Percentiles rank a stretch among this genome's conserved stretches.
phyloP scores from a whole-genome alignment of 306 rosid species.

The Vigna trinervia region DNA sequence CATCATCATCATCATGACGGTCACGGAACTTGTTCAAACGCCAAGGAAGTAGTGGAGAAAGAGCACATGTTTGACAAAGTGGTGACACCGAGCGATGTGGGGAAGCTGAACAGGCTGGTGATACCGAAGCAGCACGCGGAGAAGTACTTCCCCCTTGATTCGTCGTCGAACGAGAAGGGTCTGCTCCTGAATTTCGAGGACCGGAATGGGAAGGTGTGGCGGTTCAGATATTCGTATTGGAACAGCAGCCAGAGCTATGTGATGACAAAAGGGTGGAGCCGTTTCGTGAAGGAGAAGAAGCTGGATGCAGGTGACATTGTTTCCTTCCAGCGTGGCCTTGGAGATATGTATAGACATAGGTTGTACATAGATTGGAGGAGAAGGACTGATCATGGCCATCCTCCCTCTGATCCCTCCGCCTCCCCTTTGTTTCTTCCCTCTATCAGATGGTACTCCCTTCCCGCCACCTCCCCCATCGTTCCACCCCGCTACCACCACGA shows the following conservation, averaged over 20 bases:
- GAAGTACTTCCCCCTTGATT: slow-evolving; percentile 75
- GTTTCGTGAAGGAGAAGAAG: slow-evolving; percentile 88
- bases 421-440: slow-evolving; percentile 45
- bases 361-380: slow-evolving; percentile 77
- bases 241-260: slow-evolving; percentile 95
- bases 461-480: slow-evolving; percentile 2
- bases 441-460: slow-evolving; percentile 56
- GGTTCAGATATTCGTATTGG: slow-evolving; percentile 89
- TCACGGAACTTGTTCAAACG: background rate
- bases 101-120: slow-evolving; percentile 83
- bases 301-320: slow-evolving; percentile 86
- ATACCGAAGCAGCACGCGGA: slow-evolving; percentile 87
- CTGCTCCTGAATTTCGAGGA: slow-evolving; percentile 75
- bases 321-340: slow-evolving; percentile 77
- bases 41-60: slow-evolving; percentile 44
- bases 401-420: slow-evolving; percentile 26
- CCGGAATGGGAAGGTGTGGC: slow-evolving; percentile 72
- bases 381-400: slow-evolving; percentile 44
- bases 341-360: slow-evolving; percentile 55
- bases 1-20: background rate
- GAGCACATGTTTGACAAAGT: slow-evolving; percentile 93
- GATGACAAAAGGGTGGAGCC: slow-evolving; percentile 95
- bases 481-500: slow-evolving; percentile 41
- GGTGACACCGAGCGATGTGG: slow-evolving; percentile 90
- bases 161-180: slow-evolving; percentile 80